A percentile compares a stretch with the other conserved stretches of the same genome.
These are phyloP conservation scores for Periconia sp. DNA, from an alignment of 2,329 filamentous ascomycete genomes.

Conservation along the genomic window DNA sequence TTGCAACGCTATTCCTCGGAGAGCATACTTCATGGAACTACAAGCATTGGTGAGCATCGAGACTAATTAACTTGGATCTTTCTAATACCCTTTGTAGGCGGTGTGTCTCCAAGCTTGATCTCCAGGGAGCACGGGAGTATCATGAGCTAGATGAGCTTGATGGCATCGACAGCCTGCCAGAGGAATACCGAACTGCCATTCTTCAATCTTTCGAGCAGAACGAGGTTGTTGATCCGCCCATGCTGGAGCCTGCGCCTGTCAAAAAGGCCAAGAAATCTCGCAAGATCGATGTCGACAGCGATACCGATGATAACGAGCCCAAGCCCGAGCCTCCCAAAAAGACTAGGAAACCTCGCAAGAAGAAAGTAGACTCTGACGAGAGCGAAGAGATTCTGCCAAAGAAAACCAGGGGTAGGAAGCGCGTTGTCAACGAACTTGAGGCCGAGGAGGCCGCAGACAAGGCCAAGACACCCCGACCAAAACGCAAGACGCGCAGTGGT, in stretches of 20 bases:
- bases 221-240: slow-evolving; percentile 64
- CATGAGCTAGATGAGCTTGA: slow-evolving; percentile 65
- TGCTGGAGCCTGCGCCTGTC: slow-evolving; percentile 12
- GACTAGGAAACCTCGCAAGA: slow-evolving; percentile 10
- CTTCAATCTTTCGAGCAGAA: slow-evolving; percentile 69
- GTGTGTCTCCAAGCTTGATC: slow-evolving; percentile 74
- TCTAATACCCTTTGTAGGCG: slow-evolving; percentile 60
- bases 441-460: not conserved
- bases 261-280: not conserved
- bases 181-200: slow-evolving; percentile 70
- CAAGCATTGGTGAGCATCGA: slow-evolving; percentile 75
- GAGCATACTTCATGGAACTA: slow-evolving; percentile 66
- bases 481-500: slow-evolving; percentile 15
- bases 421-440: slow-evolving; percentile 1
- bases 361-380: slow-evolving; percentile 11
- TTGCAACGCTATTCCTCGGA: slow-evolving; percentile 34
- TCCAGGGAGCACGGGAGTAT: slow-evolving; percentile 62
- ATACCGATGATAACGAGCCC: slow-evolving; percentile 1
- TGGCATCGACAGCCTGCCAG: slow-evolving; percentile 71
- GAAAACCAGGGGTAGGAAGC: slow-evolving; percentile 12
- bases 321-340: slow-evolving; percentile 38
- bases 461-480: slow-evolving; percentile 4
- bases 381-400: slow-evolving; percentile 6
- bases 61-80: slow-evolving; percentile 11
- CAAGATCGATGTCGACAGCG: not conserved